Conservation (phyloP, 495 filamentous ascomycete genomes). For the Articulospora tetracladia region DNA sequence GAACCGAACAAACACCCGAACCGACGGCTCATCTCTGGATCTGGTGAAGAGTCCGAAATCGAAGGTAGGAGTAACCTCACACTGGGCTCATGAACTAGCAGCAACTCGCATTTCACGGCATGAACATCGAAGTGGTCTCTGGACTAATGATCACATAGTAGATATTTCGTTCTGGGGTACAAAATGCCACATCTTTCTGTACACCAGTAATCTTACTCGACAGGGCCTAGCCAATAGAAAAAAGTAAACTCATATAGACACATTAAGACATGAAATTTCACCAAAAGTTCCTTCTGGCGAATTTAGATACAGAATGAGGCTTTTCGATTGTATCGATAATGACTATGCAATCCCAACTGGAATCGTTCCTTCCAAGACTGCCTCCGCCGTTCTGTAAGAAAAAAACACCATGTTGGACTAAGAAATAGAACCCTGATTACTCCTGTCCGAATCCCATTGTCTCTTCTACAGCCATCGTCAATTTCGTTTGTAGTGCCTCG, state of each 20-base stretch:
- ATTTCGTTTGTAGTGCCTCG: conserved; percentile 78
- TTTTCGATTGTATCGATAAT: conserved; percentile 10
- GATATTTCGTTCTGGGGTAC: too few species aligned
- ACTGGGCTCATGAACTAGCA: too few species aligned
- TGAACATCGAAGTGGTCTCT: too few species aligned
- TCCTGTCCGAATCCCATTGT: conserved; percentile 99
- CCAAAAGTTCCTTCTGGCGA: conserved; percentile 1
- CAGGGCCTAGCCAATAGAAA: not conserved
- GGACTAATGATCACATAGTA: too few species aligned
- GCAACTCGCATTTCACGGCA: too few species aligned
- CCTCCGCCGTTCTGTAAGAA: conserved; percentile 7
- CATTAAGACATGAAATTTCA: not conserved
- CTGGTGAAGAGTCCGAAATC: too few species aligned
- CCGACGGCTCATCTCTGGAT: too few species aligned
- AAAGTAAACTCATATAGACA: not conserved
- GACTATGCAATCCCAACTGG: conserved; percentile 4
- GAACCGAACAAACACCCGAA: too few species aligned
- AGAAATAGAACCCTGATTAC: conserved; percentile 38
- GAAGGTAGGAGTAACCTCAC: too few species aligned
- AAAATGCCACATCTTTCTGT: not conserved
- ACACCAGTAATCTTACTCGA: not conserved
- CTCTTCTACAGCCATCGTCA: conserved; percentile 96
- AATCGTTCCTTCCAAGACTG: not conserved
- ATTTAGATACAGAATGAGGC: conserved; percentile 12
- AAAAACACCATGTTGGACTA: conserved; percentile 18